Evolutionary conservation across 805 yeast genomes (phyloP).

Genomic region (Metahyphopichia silvanorum): DNA sequence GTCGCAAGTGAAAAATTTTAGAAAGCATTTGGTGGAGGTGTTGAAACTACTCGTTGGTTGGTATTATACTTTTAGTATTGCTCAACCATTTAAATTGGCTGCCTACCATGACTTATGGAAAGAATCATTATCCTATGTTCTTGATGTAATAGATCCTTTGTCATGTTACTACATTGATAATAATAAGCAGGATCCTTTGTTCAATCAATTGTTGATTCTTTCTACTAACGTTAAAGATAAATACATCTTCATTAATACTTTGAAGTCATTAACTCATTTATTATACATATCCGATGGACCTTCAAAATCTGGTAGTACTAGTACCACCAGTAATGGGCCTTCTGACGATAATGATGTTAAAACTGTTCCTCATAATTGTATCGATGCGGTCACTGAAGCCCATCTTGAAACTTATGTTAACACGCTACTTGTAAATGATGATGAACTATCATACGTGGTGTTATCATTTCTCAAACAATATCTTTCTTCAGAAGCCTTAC

Average conservation of each 20-base stretch:
- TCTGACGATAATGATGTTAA: constrained; percentile 12
- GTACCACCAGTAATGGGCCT: constrained; percentile 35
- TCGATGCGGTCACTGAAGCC: constrained; percentile 31
- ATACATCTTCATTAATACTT: constrained; percentile 59
- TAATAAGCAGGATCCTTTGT: constrained; percentile 63
- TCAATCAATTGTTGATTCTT: constrained; percentile 51
- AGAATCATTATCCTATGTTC: constrained; percentile 63
- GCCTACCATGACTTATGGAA: constrained; percentile 32
- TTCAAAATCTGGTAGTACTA: constrained; percentile 5
- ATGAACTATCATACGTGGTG: constrained; percentile 70
- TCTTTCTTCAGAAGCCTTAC: constrained; percentile 55
- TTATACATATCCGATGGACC: constrained; percentile 43
- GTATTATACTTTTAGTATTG: constrained; percentile 21
- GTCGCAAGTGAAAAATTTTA: constrained; percentile 51
- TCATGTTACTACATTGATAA: constrained; percentile 81
- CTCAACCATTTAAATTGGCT: constrained; percentile 13
- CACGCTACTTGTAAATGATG: constrained; percentile 59
- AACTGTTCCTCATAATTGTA: constrained; percentile 28
- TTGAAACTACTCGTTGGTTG: constrained; percentile 38
- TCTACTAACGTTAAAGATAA: constrained; percentile 61
- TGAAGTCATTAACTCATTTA: constrained; percentile 77
- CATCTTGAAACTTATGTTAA: constrained; percentile 55
- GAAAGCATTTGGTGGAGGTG: constrained; percentile 42
- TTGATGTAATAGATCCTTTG: constrained; percentile 82
- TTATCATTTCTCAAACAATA: constrained; percentile 83